Conservation (phyloP, 352 stramenopile genomes). For the Phytophthora citricola region DNA sequence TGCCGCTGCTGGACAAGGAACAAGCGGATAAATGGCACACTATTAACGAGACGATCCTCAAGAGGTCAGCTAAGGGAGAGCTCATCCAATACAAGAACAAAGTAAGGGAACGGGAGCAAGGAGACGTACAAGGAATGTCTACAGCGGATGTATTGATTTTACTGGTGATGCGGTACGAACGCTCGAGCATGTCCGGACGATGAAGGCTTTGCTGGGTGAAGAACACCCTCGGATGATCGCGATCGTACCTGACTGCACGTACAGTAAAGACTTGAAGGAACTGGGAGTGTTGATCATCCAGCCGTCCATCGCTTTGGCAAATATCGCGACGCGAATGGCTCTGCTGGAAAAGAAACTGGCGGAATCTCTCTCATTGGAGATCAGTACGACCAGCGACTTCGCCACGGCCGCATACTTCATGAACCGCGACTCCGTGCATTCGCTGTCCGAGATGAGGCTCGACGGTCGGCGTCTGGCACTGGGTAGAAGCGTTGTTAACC, state of each 20-base stretch:
- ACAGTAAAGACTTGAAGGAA: conserved; percentile 49
- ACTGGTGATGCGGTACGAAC: conserved; percentile 55
- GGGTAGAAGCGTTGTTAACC: conserved; percentile 63
- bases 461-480: conserved; percentile 47
- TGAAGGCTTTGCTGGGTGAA: conserved; percentile 48
- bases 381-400: conserved; percentile 54
- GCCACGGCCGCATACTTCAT: conserved; percentile 67
- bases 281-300: conserved; percentile 68
- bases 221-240: conserved; percentile 65
- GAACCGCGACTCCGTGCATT: conserved; percentile 38
- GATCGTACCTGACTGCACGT: conserved; percentile 47
- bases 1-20: conserved; percentile 67
- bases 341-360: conserved; percentile 58
- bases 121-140: conserved; percentile 45
- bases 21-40: conserved; percentile 61
- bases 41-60: conserved; percentile 64
- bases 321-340: conserved; percentile 70
- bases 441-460: conserved; percentile 50
- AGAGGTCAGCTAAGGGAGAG: conserved; percentile 59
- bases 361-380: conserved; percentile 47
- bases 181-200: conserved; percentile 56
- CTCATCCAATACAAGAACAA: conserved; percentile 78
- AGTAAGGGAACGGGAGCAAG: conserved; percentile 38
- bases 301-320: conserved; percentile 66
- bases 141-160: conserved; percentile 65